phyloP scores from a whole-genome alignment of 1,139 yeast species.

The Scheffersomyces titani region DNA sequence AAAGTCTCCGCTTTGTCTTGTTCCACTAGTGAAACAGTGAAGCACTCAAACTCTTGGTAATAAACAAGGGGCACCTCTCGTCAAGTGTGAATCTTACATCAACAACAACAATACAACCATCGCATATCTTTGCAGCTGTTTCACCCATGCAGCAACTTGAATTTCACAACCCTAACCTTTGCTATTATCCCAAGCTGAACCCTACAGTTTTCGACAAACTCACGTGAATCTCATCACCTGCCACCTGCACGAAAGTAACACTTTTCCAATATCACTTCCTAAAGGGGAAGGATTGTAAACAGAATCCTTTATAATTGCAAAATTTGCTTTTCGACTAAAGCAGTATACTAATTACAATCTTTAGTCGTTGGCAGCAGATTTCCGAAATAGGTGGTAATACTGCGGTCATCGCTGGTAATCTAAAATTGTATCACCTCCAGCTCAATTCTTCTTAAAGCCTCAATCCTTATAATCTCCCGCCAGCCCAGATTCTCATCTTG shows the following conservation, averaged over 20 bases:
- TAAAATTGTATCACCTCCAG: background rate
- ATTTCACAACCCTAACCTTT: background rate
- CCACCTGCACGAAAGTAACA: background rate
- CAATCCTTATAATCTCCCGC: background rate
- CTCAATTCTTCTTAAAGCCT: background rate
- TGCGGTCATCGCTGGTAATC: background rate
- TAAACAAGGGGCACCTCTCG: background rate
- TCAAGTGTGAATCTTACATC: background rate
- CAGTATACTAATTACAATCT: background rate
- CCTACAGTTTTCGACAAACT: background rate
- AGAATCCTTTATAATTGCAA: background rate
- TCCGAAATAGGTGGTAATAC: background rate
- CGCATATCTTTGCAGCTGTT: background rate
- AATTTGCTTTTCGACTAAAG: slow-evolving; percentile 1
- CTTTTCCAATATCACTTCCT: background rate
- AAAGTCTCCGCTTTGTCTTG: background rate
- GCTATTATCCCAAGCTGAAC: background rate
- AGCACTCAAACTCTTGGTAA: background rate
- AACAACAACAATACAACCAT: background rate
- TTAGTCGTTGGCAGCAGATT: background rate
- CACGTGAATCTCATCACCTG: background rate
- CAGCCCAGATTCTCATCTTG: background rate
- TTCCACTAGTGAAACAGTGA: background rate
- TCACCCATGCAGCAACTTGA: background rate
- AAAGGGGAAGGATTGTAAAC: background rate